Percentiles rank a stretch among this genome's conserved stretches.
phyloP scores from a whole-genome alignment of 257 asterid genomes.

The Nicotiana paniculata region DNA sequence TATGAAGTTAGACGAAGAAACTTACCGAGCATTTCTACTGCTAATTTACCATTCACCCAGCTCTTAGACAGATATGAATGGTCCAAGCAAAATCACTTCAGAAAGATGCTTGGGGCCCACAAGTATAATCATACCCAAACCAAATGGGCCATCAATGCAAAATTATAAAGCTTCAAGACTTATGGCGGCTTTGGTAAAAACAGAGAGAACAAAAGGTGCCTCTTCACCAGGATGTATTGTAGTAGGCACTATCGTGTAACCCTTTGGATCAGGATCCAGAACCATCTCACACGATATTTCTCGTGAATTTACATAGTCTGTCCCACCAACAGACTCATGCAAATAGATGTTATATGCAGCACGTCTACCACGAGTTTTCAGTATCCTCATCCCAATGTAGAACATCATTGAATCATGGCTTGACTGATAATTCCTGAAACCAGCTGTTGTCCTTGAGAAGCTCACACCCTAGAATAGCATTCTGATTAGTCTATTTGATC shows the following conservation, averaged over 20 bases:
- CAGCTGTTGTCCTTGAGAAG: constrained; percentile 98
- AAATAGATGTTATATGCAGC: constrained; percentile 90
- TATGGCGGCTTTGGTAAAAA: constrained; percentile 86
- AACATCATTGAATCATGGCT: constrained; percentile 96
- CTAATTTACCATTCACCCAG: constrained; percentile 8
- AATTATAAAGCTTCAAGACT: constrained; percentile 76
- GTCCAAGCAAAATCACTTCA: constrained; percentile 12
- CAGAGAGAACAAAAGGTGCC: constrained; percentile 95
- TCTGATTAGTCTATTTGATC: constrained; percentile 4
- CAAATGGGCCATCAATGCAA: constrained; percentile 8
- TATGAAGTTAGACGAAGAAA: background rate
- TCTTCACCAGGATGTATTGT: constrained; percentile 99
- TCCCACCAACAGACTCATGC: constrained; percentile 99
- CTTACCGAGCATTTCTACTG: constrained; percentile 22
- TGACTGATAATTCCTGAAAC: constrained; percentile 90
- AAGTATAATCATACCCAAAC: constrained; percentile 9
- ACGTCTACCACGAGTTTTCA: constrained; percentile 94
- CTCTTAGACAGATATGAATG: constrained; percentile 12
- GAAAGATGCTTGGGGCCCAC: constrained; percentile 8
- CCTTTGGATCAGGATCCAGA: constrained; percentile 96
- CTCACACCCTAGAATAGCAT: constrained; percentile 71
- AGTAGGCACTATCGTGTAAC: constrained; percentile 97
- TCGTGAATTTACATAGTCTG: constrained; percentile 93
- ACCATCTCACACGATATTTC: constrained; percentile 99
- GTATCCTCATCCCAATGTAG: constrained; percentile 95